These are phyloP conservation scores for Hypoxylon crocopeplum DNA, from an alignment of 495 filamentous ascomycete species.

Conservation along the genomic window DNA sequence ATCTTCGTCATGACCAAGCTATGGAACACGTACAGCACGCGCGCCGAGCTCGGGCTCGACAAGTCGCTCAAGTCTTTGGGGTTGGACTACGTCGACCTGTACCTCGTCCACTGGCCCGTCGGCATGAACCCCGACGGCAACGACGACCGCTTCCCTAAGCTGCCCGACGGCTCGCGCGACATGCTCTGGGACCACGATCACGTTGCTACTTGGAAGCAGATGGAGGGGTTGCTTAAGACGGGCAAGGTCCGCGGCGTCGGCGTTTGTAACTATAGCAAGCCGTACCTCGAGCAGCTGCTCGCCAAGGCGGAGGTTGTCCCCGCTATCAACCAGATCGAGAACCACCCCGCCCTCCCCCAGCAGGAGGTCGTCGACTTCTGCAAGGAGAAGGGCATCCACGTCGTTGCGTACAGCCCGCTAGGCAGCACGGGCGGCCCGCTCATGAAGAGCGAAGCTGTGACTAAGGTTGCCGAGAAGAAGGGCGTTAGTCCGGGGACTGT, in stretches of 20 bases:
- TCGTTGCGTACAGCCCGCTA: conserved; percentile 78
- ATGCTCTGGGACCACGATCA: conserved; percentile 69
- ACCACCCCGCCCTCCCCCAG: conserved; percentile 86
- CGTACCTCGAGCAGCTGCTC: conserved; percentile 76
- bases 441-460: conserved; percentile 69
- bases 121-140: conserved; percentile 83
- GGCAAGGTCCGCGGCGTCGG: conserved; percentile 81
- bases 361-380: conserved; percentile 84
- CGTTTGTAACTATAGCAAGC: conserved; percentile 80
- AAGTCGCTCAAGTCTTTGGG: conserved; percentile 73
- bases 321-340: conserved; percentile 93
- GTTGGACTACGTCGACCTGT: conserved; percentile 83
- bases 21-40: conserved; percentile 78
- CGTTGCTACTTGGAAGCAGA: conserved; percentile 77
- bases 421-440: conserved; percentile 81
- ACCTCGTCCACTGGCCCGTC: conserved; percentile 81
- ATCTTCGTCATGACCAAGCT: conserved; percentile 85
- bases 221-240: conserved; percentile 73
- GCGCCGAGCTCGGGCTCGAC: conserved; percentile 71
- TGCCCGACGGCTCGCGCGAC: conserved; percentile 72
- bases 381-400: conserved; percentile 72
- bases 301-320: conserved; percentile 69
- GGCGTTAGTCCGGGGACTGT: conserved; percentile 67
- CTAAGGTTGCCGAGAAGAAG: conserved; percentile 74
- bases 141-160: conserved; percentile 77